These are phyloP conservation scores for Russula sp. DNA, from an alignment of 768 basidiomycete genomes.

Conservation along the genomic window DNA sequence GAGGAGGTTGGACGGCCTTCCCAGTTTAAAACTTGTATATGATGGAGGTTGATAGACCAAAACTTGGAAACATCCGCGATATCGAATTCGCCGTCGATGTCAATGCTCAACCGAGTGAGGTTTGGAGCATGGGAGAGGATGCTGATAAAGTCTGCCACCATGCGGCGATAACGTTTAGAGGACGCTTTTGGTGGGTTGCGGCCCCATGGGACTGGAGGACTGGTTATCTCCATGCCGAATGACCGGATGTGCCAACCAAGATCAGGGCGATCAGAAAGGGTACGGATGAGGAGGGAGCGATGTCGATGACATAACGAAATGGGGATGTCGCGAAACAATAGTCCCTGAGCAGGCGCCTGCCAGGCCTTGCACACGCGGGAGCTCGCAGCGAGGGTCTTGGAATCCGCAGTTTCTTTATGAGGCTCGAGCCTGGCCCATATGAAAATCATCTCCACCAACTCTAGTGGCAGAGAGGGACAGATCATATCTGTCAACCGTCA, in stretches of 20 bases:
- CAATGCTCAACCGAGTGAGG: slow-evolving; percentile 14
- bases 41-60: slow-evolving; percentile 10
- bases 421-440: slow-evolving; percentile 10
- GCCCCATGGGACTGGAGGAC: slow-evolving; percentile 14
- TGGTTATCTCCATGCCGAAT: slow-evolving; percentile 16
- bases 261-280: slow-evolving; percentile 6
- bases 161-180: slow-evolving; percentile 1
- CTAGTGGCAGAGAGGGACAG: slow-evolving; percentile 2
- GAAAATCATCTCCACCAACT: slow-evolving; percentile 19
- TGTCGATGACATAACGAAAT: slow-evolving; percentile 14
- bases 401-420: slow-evolving; percentile 4
- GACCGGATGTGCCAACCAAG: slow-evolving; percentile 17
- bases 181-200: background rate
- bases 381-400: slow-evolving; percentile 11
- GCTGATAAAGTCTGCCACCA: slow-evolving; percentile 10
- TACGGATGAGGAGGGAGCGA: slow-evolving; percentile 3
- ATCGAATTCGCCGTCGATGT: slow-evolving; percentile 18
- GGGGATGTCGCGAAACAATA: slow-evolving; percentile 14
- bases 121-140: slow-evolving; percentile 13
- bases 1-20: slow-evolving; percentile 19
- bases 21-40: slow-evolving; percentile 17
- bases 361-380: slow-evolving; percentile 18
- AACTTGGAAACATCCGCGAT: background rate
- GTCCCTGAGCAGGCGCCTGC: slow-evolving; percentile 11
- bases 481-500: slow-evolving; percentile 4